phyloP scores from a whole-genome alignment of 352 stramenopile genomes.

The Globisporangium cystogenes region DNA sequence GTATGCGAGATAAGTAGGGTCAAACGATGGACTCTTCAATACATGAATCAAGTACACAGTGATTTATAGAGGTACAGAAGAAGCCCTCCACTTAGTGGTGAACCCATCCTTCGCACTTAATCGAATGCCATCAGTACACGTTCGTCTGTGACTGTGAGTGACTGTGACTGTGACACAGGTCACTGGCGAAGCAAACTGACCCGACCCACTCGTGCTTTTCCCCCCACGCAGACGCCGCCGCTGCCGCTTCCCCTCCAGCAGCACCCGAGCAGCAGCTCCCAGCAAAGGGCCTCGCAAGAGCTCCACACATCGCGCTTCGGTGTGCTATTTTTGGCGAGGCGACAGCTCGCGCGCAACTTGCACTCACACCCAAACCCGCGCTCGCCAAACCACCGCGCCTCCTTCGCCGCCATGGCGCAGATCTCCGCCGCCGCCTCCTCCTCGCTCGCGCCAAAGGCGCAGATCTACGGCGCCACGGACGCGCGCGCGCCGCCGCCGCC shows the following conservation, averaged over 20 bases:
- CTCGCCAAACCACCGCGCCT: background rate
- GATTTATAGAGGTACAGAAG: background rate
- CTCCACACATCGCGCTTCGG: too few species aligned
- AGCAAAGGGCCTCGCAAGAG: too few species aligned
- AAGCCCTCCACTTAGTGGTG: too few species aligned
- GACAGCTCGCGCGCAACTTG: too few species aligned
- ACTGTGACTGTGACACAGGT: too few species aligned
- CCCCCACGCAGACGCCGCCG: background rate
- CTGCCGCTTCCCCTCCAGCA: background rate
- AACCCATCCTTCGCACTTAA: background rate
- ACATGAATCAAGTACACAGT: background rate
- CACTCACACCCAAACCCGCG: too few species aligned
- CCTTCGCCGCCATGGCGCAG: slow-evolving; percentile 5
- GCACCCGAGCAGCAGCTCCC: too few species aligned
- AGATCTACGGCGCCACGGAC: slow-evolving; percentile 9
- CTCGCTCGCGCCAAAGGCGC: background rate
- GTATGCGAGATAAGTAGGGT: too few species aligned
- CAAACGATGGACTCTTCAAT: background rate
- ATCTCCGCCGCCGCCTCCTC: slow-evolving; percentile 3
- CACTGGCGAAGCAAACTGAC: too few species aligned
- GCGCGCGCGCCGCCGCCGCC: background rate
- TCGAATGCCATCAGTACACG: background rate
- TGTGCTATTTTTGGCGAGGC: too few species aligned
- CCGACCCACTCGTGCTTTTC: background rate
- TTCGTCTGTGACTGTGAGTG: background rate